Conservation (phyloP, 768 basidiomycete genomes). For the Macrolepiota fuliginosa region DNA sequence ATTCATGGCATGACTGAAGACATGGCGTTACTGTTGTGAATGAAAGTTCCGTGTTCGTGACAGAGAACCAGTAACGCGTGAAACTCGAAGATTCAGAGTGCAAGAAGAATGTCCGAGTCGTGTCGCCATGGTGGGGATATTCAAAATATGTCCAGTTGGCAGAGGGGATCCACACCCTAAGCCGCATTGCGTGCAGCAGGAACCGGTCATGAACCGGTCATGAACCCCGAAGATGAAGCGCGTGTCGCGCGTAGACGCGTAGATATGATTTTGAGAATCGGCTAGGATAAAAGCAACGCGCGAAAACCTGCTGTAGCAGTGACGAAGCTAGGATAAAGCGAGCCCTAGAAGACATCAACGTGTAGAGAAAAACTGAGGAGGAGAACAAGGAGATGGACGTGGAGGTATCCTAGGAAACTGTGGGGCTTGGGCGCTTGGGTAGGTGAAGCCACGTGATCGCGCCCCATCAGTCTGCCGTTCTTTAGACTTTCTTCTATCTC, state of each 20-base stretch:
- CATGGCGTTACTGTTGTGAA: background rate
- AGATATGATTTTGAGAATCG: too few relatives aligned
- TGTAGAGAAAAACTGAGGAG: too few relatives aligned
- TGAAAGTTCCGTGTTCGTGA: background rate
- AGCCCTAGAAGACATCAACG: background rate
- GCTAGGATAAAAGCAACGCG: too few relatives aligned
- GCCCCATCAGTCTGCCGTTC: background rate
- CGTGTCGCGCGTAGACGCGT: too few relatives aligned
- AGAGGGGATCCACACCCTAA: too few relatives aligned
- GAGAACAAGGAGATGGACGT: background rate
- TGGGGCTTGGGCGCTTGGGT: background rate
- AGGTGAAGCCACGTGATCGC: background rate
- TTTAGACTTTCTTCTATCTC: too few relatives aligned
- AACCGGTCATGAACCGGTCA: too few relatives aligned
- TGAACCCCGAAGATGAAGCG: too few relatives aligned
- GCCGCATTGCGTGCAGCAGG: too few relatives aligned
- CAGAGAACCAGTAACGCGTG: conserved; percentile 5
- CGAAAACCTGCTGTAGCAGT: background rate
- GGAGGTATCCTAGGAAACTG: conserved; percentile 1
- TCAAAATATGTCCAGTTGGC: too few relatives aligned
- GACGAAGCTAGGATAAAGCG: background rate
- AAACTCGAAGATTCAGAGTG: background rate
- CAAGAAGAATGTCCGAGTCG: background rate
- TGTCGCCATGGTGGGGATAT: background rate
- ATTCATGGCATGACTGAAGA: background rate